Percentiles rank a stretch among this genome's conserved stretches.
phyloP scores from a whole-genome alignment of 1,284 basidiomycete genomes.

The Sphaerobolus stellatus region DNA sequence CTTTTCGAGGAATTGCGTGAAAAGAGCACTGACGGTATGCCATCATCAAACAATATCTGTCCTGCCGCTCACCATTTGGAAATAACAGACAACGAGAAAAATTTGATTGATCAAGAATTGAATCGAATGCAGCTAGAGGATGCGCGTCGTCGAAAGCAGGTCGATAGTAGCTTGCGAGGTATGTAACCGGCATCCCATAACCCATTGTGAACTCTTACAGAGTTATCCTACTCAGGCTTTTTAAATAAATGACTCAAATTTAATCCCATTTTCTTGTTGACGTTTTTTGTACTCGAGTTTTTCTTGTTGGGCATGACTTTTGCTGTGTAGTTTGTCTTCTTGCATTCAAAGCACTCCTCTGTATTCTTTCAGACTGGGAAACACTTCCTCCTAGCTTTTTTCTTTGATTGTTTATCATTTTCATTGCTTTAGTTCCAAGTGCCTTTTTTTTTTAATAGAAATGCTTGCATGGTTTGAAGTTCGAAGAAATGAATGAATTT shows the following conservation, averaged over 20 bases:
- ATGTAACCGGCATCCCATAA: background rate
- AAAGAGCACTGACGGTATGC: conserved; percentile 57
- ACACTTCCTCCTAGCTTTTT: too few species aligned
- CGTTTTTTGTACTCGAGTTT: conserved; percentile 14
- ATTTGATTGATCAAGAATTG: conserved; percentile 42
- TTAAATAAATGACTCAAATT: too few species aligned
- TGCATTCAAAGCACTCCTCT: too few species aligned
- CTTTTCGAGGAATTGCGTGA: conserved; percentile 61
- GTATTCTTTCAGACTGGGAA: too few species aligned
- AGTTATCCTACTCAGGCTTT: too few species aligned
- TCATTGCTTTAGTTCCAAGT: too few species aligned
- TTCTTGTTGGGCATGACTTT: too few species aligned
- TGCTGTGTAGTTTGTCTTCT: too few species aligned
- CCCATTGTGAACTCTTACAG: background rate
- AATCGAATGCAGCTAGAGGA: conserved; percentile 57
- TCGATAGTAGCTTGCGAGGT: conserved; percentile 77
- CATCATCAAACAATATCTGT: background rate
- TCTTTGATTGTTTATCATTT: too few species aligned
- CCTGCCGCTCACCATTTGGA: background rate
- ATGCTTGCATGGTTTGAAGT: too few species aligned
- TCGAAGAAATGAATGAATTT: too few species aligned
- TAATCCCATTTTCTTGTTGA: background rate
- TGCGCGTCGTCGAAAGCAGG: conserved; percentile 59
- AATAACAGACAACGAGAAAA: background rate
- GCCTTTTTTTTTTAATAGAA: too few species aligned